Conservation (phyloP, 306 rosid species). For the Rosa multiflora region DNA sequence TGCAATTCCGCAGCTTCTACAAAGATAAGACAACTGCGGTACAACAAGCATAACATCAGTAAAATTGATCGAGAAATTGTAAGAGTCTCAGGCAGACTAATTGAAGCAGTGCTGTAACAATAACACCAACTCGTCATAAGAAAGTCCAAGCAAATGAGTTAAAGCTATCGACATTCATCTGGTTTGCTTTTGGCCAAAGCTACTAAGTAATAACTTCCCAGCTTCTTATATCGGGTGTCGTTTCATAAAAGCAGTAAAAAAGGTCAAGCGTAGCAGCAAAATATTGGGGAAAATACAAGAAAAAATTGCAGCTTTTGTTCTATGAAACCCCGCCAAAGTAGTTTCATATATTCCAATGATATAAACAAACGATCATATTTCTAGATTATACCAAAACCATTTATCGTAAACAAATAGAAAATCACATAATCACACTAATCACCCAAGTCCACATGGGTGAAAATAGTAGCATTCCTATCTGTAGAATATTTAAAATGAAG, state of each 20-base stretch:
- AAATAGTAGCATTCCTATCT: not conserved
- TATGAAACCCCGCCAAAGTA: not conserved
- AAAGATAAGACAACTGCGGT: no score
- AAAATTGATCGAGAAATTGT: not conserved
- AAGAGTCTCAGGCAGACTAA: not conserved
- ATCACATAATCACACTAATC: not conserved
- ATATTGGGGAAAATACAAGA: no score
- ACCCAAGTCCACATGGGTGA: not conserved
- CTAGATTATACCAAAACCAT: not conserved
- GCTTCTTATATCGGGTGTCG: no score
- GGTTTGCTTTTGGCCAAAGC: not conserved
- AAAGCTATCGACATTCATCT: not conserved
- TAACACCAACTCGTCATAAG: not conserved
- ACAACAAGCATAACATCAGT: not conserved
- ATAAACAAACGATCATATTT: not conserved
- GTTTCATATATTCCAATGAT: not conserved
- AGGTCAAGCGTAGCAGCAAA: no score
- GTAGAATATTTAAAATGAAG: not conserved
- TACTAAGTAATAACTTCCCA: not conserved
- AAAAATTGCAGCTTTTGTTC: no score
- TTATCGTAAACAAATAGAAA: not conserved
- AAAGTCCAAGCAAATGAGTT: not conserved
- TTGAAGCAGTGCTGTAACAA: not conserved
- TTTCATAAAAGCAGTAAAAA: no score
- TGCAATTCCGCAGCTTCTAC: no score